Conservation (phyloP, 257 asterid species). For the Sherardia arvensis region DNA sequence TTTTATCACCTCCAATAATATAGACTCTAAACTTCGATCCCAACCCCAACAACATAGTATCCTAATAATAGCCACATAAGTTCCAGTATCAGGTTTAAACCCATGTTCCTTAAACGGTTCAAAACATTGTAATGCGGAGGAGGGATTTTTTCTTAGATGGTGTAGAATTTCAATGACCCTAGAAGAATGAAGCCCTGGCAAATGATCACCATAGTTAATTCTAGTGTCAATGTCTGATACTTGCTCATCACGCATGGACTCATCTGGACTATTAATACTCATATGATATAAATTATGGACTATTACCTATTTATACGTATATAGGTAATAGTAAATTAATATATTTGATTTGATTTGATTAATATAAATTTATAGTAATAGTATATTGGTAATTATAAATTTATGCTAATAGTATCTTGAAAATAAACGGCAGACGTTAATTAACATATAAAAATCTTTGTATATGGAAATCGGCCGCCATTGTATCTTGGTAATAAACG, state of each 20-base stretch:
- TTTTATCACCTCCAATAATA: conserved; percentile 42
- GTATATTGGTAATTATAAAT: no score
- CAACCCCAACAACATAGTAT: conserved; percentile 52
- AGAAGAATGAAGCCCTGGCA: conserved; percentile 22
- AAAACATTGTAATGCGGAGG: conserved; percentile 41
- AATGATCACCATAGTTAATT: conserved; percentile 4
- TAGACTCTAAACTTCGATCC: conserved; percentile 36
- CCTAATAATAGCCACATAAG: conserved; percentile 54
- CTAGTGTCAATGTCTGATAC: conserved; percentile 1
- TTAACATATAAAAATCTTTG: no score
- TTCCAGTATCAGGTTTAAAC: conserved; percentile 37
- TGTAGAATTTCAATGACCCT: conserved; percentile 50
- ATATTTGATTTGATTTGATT: no score
- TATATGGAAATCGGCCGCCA: no score
- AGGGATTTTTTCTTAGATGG: conserved; percentile 38
- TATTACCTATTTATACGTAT: no score
- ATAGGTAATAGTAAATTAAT: no score
- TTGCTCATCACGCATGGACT: conserved; percentile 40
- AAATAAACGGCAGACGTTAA: no score
- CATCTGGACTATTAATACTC: conserved; percentile 55
- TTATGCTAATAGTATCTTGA: no score
- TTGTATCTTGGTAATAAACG: no score
- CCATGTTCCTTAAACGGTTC: conserved; percentile 34
- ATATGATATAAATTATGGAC: no score
- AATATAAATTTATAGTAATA: no score